These are phyloP conservation scores for Thermomyces lanuginosus DNA, from an alignment of 2,329 filamentous ascomycete genomes.

Conservation along the genomic window DNA sequence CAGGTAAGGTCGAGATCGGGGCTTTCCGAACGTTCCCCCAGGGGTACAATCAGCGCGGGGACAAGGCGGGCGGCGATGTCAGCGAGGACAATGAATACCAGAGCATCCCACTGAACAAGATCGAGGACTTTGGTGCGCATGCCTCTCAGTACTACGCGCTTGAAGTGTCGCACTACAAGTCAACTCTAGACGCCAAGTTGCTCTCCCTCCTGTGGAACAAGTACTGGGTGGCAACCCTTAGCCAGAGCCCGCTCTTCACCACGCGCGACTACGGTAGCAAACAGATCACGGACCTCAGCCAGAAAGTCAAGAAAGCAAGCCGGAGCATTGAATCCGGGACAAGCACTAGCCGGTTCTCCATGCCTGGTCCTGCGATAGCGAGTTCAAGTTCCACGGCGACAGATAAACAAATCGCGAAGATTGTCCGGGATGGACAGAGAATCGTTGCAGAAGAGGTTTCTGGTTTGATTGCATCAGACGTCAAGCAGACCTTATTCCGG, in stretches of 20 bases:
- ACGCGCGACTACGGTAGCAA: slow-evolving; percentile 88
- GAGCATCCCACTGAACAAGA: slow-evolving; percentile 73
- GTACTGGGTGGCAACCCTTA: slow-evolving; percentile 86
- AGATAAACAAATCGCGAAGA: slow-evolving; percentile 35
- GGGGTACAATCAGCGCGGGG: slow-evolving; percentile 53
- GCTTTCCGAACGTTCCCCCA: slow-evolving; percentile 85
- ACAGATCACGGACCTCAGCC: slow-evolving; percentile 74
- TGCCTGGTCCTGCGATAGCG: too few species aligned
- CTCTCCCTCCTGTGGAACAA: slow-evolving; percentile 93
- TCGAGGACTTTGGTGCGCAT: slow-evolving; percentile 89
- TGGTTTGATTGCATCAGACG: slow-evolving; percentile 31
- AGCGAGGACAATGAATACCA: slow-evolving; percentile 30
- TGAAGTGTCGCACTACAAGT: slow-evolving; percentile 89
- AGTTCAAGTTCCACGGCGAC: too few species aligned
- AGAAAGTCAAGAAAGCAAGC: slow-evolving; percentile 58
- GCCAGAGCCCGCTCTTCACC: slow-evolving; percentile 73
- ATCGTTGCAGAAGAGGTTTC: slow-evolving; percentile 40
- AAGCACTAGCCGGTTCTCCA: slow-evolving; percentile 2
- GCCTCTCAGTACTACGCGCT: slow-evolving; percentile 79
- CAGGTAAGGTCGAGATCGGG: slow-evolving; percentile 92
- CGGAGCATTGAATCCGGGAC: slow-evolving; percentile 17
- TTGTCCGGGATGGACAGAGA: slow-evolving; percentile 40
- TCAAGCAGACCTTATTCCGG: slow-evolving; percentile 37
- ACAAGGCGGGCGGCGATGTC: slow-evolving; percentile 33
- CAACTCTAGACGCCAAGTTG: slow-evolving; percentile 69